Percentiles rank a stretch among this genome's conserved stretches.
Conservation (phyloP, 345 rosid genomes). For the Citrus mangshanensis region DNA sequence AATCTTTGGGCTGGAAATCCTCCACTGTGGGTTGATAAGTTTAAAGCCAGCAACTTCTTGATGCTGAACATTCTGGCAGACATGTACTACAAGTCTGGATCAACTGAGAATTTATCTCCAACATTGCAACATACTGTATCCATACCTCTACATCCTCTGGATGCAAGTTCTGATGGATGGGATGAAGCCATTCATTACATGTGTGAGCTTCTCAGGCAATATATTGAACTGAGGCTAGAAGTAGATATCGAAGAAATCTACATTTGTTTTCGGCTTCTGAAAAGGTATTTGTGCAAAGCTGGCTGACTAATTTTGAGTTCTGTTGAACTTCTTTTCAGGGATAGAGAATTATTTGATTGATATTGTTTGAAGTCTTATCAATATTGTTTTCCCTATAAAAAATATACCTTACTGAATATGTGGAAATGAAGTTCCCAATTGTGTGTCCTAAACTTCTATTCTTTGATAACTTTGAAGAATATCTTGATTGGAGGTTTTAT, state of each 20-base stretch:
- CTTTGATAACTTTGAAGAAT: background rate
- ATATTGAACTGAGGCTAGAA: constrained; percentile 61
- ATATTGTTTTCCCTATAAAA: background rate
- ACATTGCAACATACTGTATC: constrained; percentile 50
- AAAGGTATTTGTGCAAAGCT: constrained; percentile 44
- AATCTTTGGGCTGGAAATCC: constrained; percentile 77
- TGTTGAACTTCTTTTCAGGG: background rate
- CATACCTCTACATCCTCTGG: constrained; percentile 23
- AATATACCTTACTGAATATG: background rate
- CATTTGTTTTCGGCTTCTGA: constrained; percentile 66
- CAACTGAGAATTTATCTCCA: constrained; percentile 48
- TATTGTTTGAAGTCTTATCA: background rate
- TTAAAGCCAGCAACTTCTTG: constrained; percentile 50
- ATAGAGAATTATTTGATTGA: background rate
- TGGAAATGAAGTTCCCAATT: background rate
- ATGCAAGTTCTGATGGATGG: constrained; percentile 38
- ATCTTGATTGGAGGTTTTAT: constrained; percentile 12
- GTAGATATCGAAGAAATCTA: constrained; percentile 79
- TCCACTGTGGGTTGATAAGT: constrained; percentile 70
- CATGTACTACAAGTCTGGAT: constrained; percentile 46
- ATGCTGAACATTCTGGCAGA: constrained; percentile 51
- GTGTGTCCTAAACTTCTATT: background rate
- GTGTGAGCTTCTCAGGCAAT: constrained; percentile 63
- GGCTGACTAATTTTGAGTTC: background rate
- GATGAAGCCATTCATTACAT: constrained; percentile 45